Evolutionary conservation across 2,329 filamentous ascomycete genomes (phyloP), one percentile per base, ranked within the genome.

Genomic region (Fusarium pseudoanthophilum): DNA sequence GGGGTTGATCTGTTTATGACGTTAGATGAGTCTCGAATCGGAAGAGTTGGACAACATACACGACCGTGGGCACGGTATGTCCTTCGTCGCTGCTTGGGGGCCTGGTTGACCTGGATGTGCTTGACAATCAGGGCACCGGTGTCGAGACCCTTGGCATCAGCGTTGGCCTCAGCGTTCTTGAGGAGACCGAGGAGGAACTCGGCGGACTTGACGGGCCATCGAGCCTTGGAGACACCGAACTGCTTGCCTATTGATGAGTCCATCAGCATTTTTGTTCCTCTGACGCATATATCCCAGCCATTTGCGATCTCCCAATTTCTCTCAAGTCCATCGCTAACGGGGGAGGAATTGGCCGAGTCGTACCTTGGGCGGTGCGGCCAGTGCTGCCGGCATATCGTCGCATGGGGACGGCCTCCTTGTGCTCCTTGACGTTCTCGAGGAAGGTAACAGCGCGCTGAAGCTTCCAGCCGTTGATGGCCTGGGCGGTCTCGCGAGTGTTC

Each of bases 41-140:
- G 34, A 20, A 26, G 7, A 28, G 28, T 42, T 55, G 32, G 60
- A 57, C 43, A 80, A 94, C 95, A 82, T 97, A 98, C 95, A 90
- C 96, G 95, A 92, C 96, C 96, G 91, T 99, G 96, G 78, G 97
- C 97, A 92, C 96, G 95, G 93, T 99, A 99, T 84, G 96, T 99
- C 87, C 96, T 93, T 89, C 96, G 92, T 85, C 96, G 92, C 91
- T 98, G 95, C 93, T 98, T 98, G 83, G 96, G 96, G 81, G 96
- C 97, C 91, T 99, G 96, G 94, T 99, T 99, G 91, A 99, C 96
- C 90, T 99, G 96, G 89, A 99, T 99, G 93, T 98, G 97, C 94
- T 98, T 98, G 89, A 99, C 93, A 84, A 98, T 88, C 84, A 99
- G 90, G 91, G 97, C 97, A 88, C 92, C 92, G 84, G 95, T 98